Conservation (phyloP, 2,329 filamentous ascomycete genomes). For the Penicillium sp. region DNA sequence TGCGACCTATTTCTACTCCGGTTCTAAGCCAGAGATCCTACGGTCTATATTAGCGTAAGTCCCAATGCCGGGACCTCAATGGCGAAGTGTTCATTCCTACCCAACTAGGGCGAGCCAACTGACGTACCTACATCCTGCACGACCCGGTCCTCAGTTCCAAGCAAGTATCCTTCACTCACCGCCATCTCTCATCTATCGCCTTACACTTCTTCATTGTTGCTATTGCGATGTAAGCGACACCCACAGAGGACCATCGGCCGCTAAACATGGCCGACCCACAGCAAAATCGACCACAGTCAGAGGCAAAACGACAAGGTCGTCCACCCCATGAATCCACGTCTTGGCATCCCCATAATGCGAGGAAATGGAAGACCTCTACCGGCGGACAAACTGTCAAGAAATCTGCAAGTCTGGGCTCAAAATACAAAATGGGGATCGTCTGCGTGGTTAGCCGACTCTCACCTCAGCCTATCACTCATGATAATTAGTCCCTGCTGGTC, state of each 20-base stretch:
- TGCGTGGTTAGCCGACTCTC: not conserved
- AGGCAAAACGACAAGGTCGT: not conserved
- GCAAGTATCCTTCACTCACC: not conserved
- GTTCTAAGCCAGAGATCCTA: too few species aligned
- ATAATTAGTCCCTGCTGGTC: not conserved
- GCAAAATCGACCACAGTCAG: not conserved
- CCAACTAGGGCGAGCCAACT: too few species aligned
- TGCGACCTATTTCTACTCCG: too few species aligned
- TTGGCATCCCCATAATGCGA: not conserved
- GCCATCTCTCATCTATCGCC: not conserved
- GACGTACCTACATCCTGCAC: not conserved
- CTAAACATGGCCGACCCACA: not conserved
- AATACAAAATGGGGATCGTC: not conserved
- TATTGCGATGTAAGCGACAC: not conserved
- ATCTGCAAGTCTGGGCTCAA: not conserved
- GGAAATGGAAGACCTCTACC: not conserved
- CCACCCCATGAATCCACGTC: not conserved
- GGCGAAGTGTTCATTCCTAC: too few species aligned
- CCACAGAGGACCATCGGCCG: not conserved
- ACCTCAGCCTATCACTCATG: not conserved
- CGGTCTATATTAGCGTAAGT: too few species aligned
- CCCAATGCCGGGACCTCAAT: too few species aligned
- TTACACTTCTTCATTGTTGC: not conserved
- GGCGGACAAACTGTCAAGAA: not conserved
- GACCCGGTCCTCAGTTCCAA: not conserved